Conservation (phyloP, 108 stramenopile genomes). For the Fragilariopsis cylindrus region DNA sequence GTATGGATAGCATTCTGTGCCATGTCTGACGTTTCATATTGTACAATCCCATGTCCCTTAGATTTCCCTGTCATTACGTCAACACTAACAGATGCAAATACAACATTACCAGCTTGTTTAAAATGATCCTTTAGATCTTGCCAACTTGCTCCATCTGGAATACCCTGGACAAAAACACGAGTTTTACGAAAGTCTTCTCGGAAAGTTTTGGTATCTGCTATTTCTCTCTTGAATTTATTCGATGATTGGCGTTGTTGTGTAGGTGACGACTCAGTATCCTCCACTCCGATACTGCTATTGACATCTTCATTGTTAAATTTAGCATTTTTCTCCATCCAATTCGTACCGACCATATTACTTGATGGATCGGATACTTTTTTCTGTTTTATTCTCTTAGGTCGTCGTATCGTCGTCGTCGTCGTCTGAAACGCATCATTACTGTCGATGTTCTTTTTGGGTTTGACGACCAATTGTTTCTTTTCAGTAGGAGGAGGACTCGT, state of each 20-base stretch:
- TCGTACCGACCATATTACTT: constrained; percentile 28
- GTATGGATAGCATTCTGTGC: constrained; percentile 68
- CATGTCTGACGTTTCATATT: constrained; percentile 73
- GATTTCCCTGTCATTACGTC: constrained; percentile 63
- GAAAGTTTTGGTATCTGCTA: constrained; percentile 24
- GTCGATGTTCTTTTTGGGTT: background rate
- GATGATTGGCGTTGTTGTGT: background rate
- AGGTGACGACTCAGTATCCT: background rate
- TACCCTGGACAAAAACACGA: constrained; percentile 79
- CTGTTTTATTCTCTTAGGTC: constrained; percentile 4
- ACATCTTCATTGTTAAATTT: constrained; percentile 20
- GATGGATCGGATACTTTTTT: constrained; percentile 4
- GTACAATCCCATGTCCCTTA: constrained; percentile 81
- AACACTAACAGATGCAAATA: constrained; percentile 77
- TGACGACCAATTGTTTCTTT: no score
- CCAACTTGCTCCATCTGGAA: constrained; percentile 69
- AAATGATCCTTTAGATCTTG: constrained; percentile 90
- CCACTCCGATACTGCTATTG: background rate
- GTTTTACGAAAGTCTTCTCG: constrained; percentile 67
- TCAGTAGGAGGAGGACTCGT: no score
- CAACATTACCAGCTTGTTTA: constrained; percentile 66
- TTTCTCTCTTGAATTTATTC: constrained; percentile 7
- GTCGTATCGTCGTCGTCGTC: constrained; percentile 21
- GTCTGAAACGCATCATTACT: background rate
- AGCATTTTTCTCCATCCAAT: constrained; percentile 41